Evolutionary conservation across 371 early-diverging fungal genomes (phyloP), one percentile per base, ranked within the genome.

Genomic region (Mucor circinelloides): DNA sequence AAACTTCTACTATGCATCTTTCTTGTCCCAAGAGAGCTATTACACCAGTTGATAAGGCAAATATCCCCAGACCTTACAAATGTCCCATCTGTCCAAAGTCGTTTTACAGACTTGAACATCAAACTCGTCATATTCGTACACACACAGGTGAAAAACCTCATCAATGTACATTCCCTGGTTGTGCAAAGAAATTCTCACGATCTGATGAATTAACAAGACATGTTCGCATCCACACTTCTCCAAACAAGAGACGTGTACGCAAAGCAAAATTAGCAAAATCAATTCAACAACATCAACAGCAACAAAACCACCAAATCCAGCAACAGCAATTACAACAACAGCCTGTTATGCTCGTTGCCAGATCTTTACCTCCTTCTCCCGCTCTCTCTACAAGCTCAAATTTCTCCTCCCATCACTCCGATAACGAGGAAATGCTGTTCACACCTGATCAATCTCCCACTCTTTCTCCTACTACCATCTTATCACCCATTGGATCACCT

Each of bases 141-240:
- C 96, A 96, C 71, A 96, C 96, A 2, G 95, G 95, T 31, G 97
- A 96, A 75, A 93, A 91, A 63, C 95, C 97, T 25, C 92, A 90
- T 77, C 89, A 87, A 64, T 96, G 97, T 80, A 84, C 87, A 19
- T 89, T 86, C 66, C 77, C 85, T n/a, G 89, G 89, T 50, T 96
- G 97, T 74, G 87, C 87, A 58, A 95, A 94, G 77, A 85, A 91
- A 12, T 96, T 96, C 80, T 91, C 94, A 48, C 89, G 95, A 34
- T 92, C 93, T 30, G 97, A 97, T 78, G 95, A 96, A 79, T 78
- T 97, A 50, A 91, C 93, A 48, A 85, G 93, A 40, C 95, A 95
- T 83, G 86, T 87, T 70, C 89, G 89, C 64, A 93, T 91, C 64
- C 93, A 93, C 74, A 82, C 84, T 13, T 80, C 82, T 17, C 83